A percentile compares a stretch with the other conserved stretches of the same genome.
phyloP scores from a whole-genome alignment of 345 rosid genomes.

The Toxicodendron radicans region DNA sequence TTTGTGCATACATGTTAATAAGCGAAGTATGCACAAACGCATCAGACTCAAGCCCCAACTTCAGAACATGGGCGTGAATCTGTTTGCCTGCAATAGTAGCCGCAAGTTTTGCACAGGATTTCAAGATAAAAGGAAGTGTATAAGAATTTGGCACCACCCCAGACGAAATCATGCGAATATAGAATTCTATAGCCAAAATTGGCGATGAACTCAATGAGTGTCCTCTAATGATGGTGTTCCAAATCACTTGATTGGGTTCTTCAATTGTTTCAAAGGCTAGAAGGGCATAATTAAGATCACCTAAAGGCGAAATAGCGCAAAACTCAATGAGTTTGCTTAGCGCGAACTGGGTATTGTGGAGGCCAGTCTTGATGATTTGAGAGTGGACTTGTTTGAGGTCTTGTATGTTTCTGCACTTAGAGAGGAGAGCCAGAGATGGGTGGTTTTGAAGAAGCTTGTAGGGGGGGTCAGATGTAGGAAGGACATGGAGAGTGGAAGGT shows the following conservation, averaged over 20 bases:
- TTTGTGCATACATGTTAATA: conserved; percentile 59
- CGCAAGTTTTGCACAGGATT: conserved; percentile 48
- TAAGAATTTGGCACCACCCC: conserved; percentile 51
- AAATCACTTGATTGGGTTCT: conserved; percentile 58
- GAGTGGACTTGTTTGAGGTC: conserved; percentile 57
- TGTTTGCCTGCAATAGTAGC: conserved; percentile 49
- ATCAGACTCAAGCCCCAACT: conserved; percentile 54
- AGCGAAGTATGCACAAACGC: conserved; percentile 64
- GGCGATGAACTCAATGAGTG: conserved; percentile 49
- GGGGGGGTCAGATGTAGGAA: conserved; percentile 66
- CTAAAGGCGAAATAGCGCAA: conserved; percentile 58
- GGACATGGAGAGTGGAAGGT: conserved; percentile 42
- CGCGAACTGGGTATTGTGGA: conserved; percentile 69
- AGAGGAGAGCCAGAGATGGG: conserved; percentile 60
- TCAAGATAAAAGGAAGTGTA: conserved; percentile 67
- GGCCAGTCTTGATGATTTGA: conserved; percentile 64
- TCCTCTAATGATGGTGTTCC: conserved; percentile 67
- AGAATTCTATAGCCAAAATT: conserved; percentile 38
- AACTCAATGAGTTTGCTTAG: conserved; percentile 69
- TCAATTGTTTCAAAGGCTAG: conserved; percentile 49
- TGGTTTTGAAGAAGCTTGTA: conserved; percentile 57
- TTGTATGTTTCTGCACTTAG: conserved; percentile 46
- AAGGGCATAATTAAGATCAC: conserved; percentile 56
- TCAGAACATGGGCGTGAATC: conserved; percentile 57
- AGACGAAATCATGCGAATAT: conserved; percentile 46